phyloP scores from a whole-genome alignment of 306 rosid species.

The Nissolia schottii region DNA sequence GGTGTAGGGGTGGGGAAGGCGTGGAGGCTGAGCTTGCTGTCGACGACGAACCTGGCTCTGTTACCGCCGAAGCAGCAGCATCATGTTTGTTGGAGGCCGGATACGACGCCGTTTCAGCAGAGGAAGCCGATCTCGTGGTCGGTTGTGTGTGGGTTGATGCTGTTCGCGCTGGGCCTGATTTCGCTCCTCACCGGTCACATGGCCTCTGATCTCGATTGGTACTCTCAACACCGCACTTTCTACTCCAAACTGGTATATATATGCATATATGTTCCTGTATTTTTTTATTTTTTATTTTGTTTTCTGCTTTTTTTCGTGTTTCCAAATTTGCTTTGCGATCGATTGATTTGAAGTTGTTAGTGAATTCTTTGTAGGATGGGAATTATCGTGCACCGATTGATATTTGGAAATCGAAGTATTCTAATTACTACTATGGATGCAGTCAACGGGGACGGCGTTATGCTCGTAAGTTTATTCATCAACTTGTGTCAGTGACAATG shows the following conservation, averaged over 20 bases:
- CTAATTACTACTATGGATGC: slow-evolving; percentile 70
- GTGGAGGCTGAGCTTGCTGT: slow-evolving; percentile 54
- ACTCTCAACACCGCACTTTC: slow-evolving; percentile 60
- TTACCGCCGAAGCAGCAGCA: slow-evolving; percentile 35
- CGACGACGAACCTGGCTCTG: slow-evolving; percentile 66
- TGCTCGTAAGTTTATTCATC: slow-evolving; percentile 51
- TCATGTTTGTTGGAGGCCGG: slow-evolving; percentile 47
- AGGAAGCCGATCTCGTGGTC: slow-evolving; percentile 60
- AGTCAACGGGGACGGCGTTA: slow-evolving; percentile 59
- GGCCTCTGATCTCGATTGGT: slow-evolving; percentile 95
- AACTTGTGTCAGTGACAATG: background rate
- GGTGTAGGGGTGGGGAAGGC: slow-evolving; percentile 53
- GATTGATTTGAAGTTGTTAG: background rate
- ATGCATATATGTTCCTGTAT: background rate
- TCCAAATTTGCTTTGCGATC: background rate
- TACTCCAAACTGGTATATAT: slow-evolving; percentile 48
- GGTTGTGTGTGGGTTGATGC: slow-evolving; percentile 68
- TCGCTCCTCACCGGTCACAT: slow-evolving; percentile 89
- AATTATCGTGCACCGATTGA: slow-evolving; percentile 51
- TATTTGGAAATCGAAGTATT: slow-evolving; percentile 79
- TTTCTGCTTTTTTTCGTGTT: background rate
- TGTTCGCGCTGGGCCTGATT: slow-evolving; percentile 71
- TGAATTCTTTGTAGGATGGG: slow-evolving; percentile 33
- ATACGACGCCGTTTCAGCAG: slow-evolving; percentile 30
- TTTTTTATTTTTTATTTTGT: background rate